Conservation (phyloP, 2,329 filamentous ascomycete genomes). For the Diaporthe sp. region DNA sequence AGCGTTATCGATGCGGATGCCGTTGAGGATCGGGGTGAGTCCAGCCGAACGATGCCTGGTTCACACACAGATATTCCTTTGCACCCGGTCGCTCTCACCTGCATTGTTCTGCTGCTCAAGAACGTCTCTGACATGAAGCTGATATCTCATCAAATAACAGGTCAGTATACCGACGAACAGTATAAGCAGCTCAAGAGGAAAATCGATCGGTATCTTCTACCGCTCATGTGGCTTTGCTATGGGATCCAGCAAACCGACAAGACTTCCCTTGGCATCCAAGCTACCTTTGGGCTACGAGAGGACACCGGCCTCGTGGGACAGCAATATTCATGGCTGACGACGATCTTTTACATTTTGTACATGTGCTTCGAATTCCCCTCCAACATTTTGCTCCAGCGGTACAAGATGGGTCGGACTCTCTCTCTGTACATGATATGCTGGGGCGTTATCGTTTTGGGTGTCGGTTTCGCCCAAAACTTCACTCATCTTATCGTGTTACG, state of each 20-base stretch:
- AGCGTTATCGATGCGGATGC: background rate
- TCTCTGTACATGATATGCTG: slow-evolving; percentile 49
- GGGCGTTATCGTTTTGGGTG: slow-evolving; percentile 53
- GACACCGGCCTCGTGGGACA: slow-evolving; percentile 48
- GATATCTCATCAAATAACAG: background rate
- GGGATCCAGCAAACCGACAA: slow-evolving; percentile 65
- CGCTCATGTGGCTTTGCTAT: slow-evolving; percentile 64
- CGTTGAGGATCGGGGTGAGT: slow-evolving; percentile 23
- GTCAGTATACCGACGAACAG: slow-evolving; percentile 53
- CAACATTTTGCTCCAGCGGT: slow-evolving; percentile 49
- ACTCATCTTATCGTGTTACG: slow-evolving; percentile 53
- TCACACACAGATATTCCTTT: background rate
- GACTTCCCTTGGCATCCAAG: slow-evolving; percentile 56
- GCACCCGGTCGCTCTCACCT: background rate
- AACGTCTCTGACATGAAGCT: background rate
- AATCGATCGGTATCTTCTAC: slow-evolving; percentile 60
- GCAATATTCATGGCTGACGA: slow-evolving; percentile 50
- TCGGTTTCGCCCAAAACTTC: slow-evolving; percentile 56
- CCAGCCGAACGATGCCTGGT: too few species aligned
- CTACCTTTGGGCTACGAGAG: slow-evolving; percentile 54
- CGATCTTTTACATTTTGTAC: slow-evolving; percentile 54
- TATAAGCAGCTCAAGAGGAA: slow-evolving; percentile 57
- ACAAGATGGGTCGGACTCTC: slow-evolving; percentile 46
- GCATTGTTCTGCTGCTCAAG: background rate
- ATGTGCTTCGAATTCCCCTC: slow-evolving; percentile 51